Evolutionary conservation across 176 grass and related monocot genomes (phyloP).

Genomic region (Oryza meyeriana): DNA sequence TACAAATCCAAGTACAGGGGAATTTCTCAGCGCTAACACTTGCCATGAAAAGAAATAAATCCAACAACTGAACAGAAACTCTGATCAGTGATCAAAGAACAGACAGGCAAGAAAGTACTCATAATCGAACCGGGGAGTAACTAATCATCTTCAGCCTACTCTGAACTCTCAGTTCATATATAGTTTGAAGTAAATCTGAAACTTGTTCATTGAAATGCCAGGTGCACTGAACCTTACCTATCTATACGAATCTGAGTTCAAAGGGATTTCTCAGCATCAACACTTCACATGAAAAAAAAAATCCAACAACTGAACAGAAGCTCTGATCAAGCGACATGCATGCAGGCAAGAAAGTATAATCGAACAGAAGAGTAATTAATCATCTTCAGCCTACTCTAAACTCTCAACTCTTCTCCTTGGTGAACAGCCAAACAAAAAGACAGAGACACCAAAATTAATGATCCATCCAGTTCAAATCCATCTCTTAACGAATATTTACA

Average conservation of each 20-base stretch:
- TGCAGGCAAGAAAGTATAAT: neutral
- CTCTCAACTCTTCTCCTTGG: neutral
- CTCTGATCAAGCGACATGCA: neutral
- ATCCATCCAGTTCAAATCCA: neutral
- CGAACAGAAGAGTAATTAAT: neutral
- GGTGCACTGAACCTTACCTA: no score
- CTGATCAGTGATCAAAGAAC: neutral
- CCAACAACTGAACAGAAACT: neutral
- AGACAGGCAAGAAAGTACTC: neutral
- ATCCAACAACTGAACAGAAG: neutral
- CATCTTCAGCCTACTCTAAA: neutral
- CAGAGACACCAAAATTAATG: neutral
- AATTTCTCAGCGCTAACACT: neutral
- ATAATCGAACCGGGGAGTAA: neutral
- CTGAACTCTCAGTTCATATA: neutral
- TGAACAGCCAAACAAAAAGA: neutral
- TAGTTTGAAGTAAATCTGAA: no score
- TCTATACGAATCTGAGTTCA: no score
- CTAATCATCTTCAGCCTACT: neutral
- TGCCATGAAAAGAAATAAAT: neutral
- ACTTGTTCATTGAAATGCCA: no score
- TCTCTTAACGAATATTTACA: conserved; percentile 1
- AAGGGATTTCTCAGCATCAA: no score
- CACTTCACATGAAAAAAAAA: neutral
- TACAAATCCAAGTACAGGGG: neutral